Percentiles rank a stretch among this genome's conserved stretches.
Evolutionary conservation across 495 filamentous ascomycete species (phyloP).

Genomic region (Penicillium egyptiacum): DNA sequence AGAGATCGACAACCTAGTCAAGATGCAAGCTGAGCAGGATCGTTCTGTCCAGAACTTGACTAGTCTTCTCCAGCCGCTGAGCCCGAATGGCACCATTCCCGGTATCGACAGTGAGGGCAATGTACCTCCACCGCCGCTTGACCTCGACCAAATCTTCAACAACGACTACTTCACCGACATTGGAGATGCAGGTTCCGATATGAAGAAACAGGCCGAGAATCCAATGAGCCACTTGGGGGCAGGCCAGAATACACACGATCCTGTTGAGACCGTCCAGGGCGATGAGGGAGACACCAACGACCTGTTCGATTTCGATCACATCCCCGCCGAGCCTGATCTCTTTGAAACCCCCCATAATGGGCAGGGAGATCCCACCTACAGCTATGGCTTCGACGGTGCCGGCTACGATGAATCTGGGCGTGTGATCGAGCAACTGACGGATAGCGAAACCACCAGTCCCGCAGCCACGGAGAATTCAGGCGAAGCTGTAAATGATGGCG

Average conservation of each 20-base stretch:
- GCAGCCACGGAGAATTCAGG: constrained; percentile 26
- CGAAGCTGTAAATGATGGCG: constrained; percentile 20
- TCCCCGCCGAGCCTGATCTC: constrained; percentile 40
- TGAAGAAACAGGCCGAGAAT: constrained; percentile 26
- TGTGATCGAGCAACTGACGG: constrained; percentile 47
- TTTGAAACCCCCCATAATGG: constrained; percentile 34
- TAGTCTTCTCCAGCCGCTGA: constrained; percentile 70
- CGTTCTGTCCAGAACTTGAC: constrained; percentile 69
- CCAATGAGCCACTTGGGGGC: constrained; percentile 19
- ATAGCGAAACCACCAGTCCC: constrained; percentile 51
- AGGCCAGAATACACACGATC: constrained; percentile 12
- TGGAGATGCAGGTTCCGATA: constrained; percentile 34
- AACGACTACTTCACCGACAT: constrained; percentile 59
- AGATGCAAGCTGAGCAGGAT: constrained; percentile 71
- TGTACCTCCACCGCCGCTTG: constrained; percentile 47
- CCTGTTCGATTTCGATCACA: constrained; percentile 46
- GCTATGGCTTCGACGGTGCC: constrained; percentile 33
- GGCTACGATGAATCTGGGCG: constrained; percentile 36
- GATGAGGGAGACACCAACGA: constrained; percentile 37
- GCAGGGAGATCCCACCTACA: constrained; percentile 28
- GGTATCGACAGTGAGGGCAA: constrained; percentile 56
- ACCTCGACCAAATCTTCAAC: constrained; percentile 71
- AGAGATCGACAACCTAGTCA: constrained; percentile 71
- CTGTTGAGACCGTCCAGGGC: constrained; percentile 8
- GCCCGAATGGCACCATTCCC: constrained; percentile 76